phyloP scores from a whole-genome alignment of 2,329 filamentous ascomycete species.

The Mycogone perniciosa region DNA sequence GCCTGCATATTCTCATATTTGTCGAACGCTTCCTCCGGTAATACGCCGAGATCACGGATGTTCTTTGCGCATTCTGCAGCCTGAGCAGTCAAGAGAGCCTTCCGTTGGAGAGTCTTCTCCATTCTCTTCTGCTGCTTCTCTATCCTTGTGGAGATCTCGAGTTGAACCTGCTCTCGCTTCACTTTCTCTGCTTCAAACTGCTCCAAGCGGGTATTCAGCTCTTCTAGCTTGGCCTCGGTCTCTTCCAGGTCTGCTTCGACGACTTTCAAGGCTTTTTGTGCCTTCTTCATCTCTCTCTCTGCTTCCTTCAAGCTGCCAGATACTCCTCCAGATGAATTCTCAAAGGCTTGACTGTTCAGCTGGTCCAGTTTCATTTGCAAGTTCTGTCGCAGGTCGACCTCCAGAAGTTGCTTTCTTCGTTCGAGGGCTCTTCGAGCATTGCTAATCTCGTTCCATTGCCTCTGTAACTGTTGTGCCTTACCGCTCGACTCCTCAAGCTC shows the following conservation, averaged over 20 bases:
- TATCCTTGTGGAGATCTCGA: constrained; percentile 70
- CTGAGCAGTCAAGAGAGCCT: constrained; percentile 69
- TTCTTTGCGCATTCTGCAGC: constrained; percentile 77
- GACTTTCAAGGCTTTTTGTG: constrained; percentile 59
- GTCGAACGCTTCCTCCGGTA: constrained; percentile 89
- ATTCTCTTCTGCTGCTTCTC: constrained; percentile 82
- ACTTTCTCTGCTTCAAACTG: constrained; percentile 50
- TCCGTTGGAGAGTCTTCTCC: constrained; percentile 87
- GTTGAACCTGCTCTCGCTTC: constrained; percentile 64
- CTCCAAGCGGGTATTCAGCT: constrained; percentile 43
- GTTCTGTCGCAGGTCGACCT: constrained; percentile 84
- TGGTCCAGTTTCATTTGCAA: constrained; percentile 82
- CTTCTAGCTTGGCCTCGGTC: constrained; percentile 65
- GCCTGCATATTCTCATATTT: constrained; percentile 81
- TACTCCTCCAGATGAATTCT: constrained; percentile 54
- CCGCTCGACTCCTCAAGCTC: constrained; percentile 66
- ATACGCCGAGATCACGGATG: constrained; percentile 85
- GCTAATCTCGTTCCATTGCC: constrained; percentile 69
- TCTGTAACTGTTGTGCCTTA: constrained; percentile 66
- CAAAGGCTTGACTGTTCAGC: constrained; percentile 68
- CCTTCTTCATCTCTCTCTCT: constrained; percentile 73
- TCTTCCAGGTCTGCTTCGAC: constrained; percentile 65
- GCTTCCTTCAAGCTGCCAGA: constrained; percentile 67
- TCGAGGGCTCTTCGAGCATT: constrained; percentile 70
- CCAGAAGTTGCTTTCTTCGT: constrained; percentile 71